Conservation (phyloP, 1,284 basidiomycete genomes). For the Retiboletus flavoniger region DNA sequence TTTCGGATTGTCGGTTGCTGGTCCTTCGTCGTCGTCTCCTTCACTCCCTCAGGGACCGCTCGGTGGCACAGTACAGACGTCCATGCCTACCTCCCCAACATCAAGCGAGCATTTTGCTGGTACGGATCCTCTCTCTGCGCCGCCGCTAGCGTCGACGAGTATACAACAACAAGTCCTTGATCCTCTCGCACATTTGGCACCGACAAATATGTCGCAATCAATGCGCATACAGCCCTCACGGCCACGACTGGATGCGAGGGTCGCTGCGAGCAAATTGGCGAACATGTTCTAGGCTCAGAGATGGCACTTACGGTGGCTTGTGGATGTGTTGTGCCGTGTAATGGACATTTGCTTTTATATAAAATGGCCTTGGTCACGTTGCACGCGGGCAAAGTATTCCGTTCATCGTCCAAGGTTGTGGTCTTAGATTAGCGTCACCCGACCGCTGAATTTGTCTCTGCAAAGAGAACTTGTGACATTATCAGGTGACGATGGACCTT, state of each 20-base stretch:
- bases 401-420: not conserved
- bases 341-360: constrained; percentile 14
- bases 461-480: not conserved
- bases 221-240: constrained; percentile 65
- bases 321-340: constrained; percentile 5
- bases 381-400: not conserved
- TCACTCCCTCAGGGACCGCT: constrained; percentile 35
- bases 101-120: constrained; percentile 20
- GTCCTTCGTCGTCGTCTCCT: constrained; percentile 31
- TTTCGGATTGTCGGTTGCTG: constrained; percentile 32
- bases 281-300: constrained; percentile 66
- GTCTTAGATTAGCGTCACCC: not conserved
- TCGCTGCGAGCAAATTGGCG: constrained; percentile 84
- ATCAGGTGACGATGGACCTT: not conserved
- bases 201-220: constrained; percentile 63
- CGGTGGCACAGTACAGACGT: constrained; percentile 14
- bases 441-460: not conserved
- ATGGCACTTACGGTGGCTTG: not conserved
- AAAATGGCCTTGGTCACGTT: constrained; percentile 5
- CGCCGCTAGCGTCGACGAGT: constrained; percentile 21
- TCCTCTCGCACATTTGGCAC: constrained; percentile 59
- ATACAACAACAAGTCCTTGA: constrained; percentile 44
- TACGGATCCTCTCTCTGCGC: constrained; percentile 19
- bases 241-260: constrained; percentile 70
- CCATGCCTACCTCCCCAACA: constrained; percentile 5